A percentile compares a stretch with the other conserved stretches of the same genome.
These are phyloP conservation scores for Fomitopsis palustris DNA, from an alignment of 1,284 basidiomycete genomes.

Conservation along the genomic window DNA sequence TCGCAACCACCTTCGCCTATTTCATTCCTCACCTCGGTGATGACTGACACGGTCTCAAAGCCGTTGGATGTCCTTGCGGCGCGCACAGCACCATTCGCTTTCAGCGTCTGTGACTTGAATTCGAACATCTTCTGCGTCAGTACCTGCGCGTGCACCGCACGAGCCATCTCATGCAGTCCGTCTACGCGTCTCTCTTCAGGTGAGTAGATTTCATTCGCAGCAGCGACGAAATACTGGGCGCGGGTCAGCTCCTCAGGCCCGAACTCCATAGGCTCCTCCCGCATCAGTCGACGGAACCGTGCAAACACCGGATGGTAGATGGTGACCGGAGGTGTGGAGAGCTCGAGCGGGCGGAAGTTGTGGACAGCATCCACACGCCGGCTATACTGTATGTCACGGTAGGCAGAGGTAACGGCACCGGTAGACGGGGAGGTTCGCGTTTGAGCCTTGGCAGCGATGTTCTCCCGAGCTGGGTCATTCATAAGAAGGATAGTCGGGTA, in stretches of 20 bases:
- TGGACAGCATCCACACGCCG: not conserved
- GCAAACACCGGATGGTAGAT: constrained; percentile 15
- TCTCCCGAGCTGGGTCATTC: no score
- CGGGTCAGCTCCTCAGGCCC: not conserved
- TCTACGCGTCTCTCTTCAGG: not conserved
- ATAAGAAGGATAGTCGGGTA: no score
- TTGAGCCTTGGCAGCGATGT: no score
- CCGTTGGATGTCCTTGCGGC: not conserved
- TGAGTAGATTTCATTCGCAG: not conserved
- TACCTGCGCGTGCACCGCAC: not conserved
- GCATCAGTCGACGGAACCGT: constrained; percentile 4
- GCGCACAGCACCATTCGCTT: not conserved
- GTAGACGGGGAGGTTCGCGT: no score
- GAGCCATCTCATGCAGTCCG: not conserved
- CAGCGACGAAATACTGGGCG: not conserved
- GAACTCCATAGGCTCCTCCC: not conserved
- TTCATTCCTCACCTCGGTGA: not conserved
- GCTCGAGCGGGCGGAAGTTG: constrained; percentile 8
- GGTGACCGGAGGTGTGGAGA: constrained; percentile 1
- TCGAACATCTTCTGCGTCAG: not conserved
- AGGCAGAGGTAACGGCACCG: no score
- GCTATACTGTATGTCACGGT: no score
- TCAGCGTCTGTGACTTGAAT: no score
- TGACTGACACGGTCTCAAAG: not conserved
- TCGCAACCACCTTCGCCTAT: not conserved